Evolutionary conservation across 768 basidiomycete species (phyloP).

Genomic region (Austroboletus festivus): DNA sequence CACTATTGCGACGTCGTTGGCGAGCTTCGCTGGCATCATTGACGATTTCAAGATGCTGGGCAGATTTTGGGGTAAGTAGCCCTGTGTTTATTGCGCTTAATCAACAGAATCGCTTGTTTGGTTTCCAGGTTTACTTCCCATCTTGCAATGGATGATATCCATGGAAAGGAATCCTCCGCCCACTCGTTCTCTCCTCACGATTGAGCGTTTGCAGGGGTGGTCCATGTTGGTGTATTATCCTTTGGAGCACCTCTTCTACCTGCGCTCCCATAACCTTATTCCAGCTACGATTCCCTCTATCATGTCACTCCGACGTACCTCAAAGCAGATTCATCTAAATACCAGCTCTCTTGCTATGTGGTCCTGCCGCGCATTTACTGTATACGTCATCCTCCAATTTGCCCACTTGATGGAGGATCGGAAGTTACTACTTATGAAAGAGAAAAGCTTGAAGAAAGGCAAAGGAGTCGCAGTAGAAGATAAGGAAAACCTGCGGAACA

Average conservation of each 20-base stretch:
- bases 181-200: conserved; percentile 65
- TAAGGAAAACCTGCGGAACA: conserved; percentile 50
- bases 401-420: conserved; percentile 68
- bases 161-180: conserved; percentile 70
- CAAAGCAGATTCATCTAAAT: conserved; percentile 44
- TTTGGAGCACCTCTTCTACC: conserved; percentile 71
- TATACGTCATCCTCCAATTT: conserved; percentile 75
- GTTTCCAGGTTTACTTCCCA: conserved; percentile 65
- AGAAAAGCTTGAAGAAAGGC: conserved; percentile 54
- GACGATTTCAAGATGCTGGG: conserved; percentile 71
- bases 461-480: conserved; percentile 53
- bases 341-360: conserved; percentile 52
- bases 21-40: conserved; percentile 53
- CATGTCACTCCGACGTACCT: conserved; percentile 38
- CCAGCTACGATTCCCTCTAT: conserved; percentile 52
- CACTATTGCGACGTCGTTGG: conserved; percentile 46
- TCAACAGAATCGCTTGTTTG: background rate
- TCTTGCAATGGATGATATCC: conserved; percentile 75
- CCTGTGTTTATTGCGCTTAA: background rate
- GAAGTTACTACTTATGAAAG: conserved; percentile 51
- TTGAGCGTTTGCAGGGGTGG: conserved; percentile 73
- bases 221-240: conserved; percentile 80
- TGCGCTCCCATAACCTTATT: conserved; percentile 58
- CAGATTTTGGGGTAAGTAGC: conserved; percentile 70
- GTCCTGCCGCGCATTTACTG: conserved; percentile 81